Conservation (phyloP, 768 basidiomycete species). For the Pulveroboletus sp. region DNA sequence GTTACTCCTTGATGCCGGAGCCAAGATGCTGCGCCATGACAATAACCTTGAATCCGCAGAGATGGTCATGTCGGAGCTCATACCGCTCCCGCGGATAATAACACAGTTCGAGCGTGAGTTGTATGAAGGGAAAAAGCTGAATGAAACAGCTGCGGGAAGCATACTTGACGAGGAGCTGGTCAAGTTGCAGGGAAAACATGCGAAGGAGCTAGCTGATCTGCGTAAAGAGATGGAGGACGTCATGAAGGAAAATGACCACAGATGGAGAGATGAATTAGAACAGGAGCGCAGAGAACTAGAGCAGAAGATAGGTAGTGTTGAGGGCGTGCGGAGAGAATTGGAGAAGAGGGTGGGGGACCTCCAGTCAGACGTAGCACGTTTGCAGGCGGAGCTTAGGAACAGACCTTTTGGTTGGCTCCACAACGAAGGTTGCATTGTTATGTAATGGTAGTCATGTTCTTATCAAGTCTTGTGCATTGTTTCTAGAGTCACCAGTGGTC, state of each 20-base stretch:
- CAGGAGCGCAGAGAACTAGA: background rate
- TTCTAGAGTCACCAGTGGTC: too few species aligned
- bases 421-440: background rate
- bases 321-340: background rate
- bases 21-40: background rate
- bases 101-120: background rate
- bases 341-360: background rate
- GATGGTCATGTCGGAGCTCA: background rate
- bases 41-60: background rate
- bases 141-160: background rate
- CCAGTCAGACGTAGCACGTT: background rate
- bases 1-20: background rate
- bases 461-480: too few species aligned
- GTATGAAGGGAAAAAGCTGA: background rate
- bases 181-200: background rate
- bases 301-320: background rate
- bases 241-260: background rate
- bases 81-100: background rate
- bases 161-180: background rate
- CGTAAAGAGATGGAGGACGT: background rate
- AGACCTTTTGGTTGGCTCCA: too few species aligned
- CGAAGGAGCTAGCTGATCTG: background rate
- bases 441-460: background rate
- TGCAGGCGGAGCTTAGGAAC: background rate
- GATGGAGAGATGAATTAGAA: background rate